Percentiles rank a stretch among this genome's conserved stretches.
Conservation (phyloP, 1,284 basidiomycete species). For the Irpex sp. region DNA sequence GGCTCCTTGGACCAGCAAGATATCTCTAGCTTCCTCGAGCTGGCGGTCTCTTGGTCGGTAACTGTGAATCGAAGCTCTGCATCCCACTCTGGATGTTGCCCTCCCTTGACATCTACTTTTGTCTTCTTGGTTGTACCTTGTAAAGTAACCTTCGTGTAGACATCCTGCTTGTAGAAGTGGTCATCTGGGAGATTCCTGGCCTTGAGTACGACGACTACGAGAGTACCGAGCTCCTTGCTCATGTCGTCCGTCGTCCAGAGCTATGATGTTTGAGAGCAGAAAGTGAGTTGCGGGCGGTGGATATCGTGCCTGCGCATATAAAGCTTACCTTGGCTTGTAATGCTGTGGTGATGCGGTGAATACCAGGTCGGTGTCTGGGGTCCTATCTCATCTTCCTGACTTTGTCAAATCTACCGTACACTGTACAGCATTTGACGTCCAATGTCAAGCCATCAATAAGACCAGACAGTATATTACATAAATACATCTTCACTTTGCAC, state of each 20-base stretch:
- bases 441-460: too few species aligned
- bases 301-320: not conserved
- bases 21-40: constrained; percentile 55
- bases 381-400: not conserved
- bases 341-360: not conserved
- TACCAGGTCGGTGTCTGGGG: constrained; percentile 1
- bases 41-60: constrained; percentile 39
- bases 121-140: constrained; percentile 52
- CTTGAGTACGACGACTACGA: constrained; percentile 73
- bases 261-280: not conserved
- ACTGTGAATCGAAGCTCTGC: constrained; percentile 65
- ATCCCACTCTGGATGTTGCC: constrained; percentile 79
- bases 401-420: not conserved
- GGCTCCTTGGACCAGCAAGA: constrained; percentile 65
- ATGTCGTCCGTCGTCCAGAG: constrained; percentile 5
- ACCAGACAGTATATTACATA: too few species aligned
- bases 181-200: constrained; percentile 69
- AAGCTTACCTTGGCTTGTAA: not conserved
- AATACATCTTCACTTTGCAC: too few species aligned
- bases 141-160: constrained; percentile 49
- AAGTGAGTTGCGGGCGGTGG: not conserved
- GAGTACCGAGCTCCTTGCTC: constrained; percentile 50
- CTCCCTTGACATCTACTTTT: constrained; percentile 62
- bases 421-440: too few species aligned
- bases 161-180: constrained; percentile 78